phyloP scores from a whole-genome alignment of 805 yeast genomes.

The Metschnikowia dekortorum region DNA sequence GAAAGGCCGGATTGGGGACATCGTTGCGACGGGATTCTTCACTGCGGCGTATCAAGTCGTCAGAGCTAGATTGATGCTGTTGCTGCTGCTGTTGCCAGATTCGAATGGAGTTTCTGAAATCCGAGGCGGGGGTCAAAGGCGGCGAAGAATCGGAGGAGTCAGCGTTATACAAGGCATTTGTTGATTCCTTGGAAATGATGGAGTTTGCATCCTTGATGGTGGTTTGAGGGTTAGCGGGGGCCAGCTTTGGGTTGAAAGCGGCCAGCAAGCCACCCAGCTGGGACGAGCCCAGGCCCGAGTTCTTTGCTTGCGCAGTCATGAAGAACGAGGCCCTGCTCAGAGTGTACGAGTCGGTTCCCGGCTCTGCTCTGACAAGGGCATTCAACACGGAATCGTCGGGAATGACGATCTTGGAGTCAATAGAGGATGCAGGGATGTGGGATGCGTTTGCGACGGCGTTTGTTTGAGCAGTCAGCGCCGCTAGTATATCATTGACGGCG shows the following conservation, averaged over 20 bases:
- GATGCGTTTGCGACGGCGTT: not conserved
- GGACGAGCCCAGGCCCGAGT: not conserved
- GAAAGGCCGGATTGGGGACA: not conserved
- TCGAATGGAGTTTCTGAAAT: constrained; percentile 13
- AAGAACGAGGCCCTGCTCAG: not conserved
- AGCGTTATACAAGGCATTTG: constrained; percentile 9
- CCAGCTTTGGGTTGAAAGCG: constrained; percentile 35
- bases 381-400: not conserved
- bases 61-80: constrained; percentile 5
- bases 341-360: not conserved
- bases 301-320: not conserved
- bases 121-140: constrained; percentile 12
- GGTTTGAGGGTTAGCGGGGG: constrained; percentile 51
- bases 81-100: constrained; percentile 19
- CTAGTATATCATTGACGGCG: not conserved
- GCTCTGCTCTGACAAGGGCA: not conserved
- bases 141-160: constrained; percentile 7
- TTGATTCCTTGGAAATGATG: constrained; percentile 21
- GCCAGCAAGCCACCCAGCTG: constrained; percentile 21
- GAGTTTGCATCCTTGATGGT: constrained; percentile 49
- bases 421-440: not conserved
- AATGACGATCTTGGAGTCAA: not conserved
- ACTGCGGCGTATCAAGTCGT: not conserved
- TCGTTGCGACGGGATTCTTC: constrained; percentile 1
- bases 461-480: not conserved